Evolutionary conservation across 306 rosid species (phyloP).

Genomic region (Cicer chorassanicum): DNA sequence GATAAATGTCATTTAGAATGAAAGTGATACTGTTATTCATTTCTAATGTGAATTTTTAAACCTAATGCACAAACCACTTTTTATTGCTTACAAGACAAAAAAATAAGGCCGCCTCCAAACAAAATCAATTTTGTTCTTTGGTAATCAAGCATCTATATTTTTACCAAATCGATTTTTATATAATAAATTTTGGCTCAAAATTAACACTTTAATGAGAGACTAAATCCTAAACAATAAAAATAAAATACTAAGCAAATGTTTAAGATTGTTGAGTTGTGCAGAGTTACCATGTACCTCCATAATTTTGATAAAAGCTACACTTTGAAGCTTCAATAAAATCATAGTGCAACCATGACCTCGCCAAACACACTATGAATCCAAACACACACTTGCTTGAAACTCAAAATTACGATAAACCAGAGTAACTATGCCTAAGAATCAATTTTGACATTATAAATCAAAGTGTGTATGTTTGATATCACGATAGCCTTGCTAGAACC

Average conservation of each 20-base stretch:
- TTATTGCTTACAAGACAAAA: too few species aligned
- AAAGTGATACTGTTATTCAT: background rate
- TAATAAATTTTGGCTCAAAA: background rate
- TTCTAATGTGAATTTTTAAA: background rate
- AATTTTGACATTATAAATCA: background rate
- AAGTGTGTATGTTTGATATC: too few species aligned
- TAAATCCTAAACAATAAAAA: background rate
- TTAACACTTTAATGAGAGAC: background rate
- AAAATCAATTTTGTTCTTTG: background rate
- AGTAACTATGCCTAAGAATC: background rate
- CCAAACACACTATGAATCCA: too few species aligned
- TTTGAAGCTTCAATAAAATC: too few species aligned
- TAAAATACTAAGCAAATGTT: background rate
- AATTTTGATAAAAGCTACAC: too few species aligned
- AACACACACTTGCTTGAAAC: background rate
- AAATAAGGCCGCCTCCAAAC: background rate
- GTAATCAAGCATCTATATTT: background rate
- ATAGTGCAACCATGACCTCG: too few species aligned
- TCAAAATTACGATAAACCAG: background rate
- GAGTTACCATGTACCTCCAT: too few species aligned
- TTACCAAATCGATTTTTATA: background rate
- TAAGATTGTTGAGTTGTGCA: too few species aligned
- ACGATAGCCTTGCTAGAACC: too few species aligned
- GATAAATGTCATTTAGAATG: background rate
- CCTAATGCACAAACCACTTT: background rate